Evolutionary conservation across 2,329 filamentous ascomycete genomes (phyloP).

Genomic region (Ceratocystis cacaofunesta): DNA sequence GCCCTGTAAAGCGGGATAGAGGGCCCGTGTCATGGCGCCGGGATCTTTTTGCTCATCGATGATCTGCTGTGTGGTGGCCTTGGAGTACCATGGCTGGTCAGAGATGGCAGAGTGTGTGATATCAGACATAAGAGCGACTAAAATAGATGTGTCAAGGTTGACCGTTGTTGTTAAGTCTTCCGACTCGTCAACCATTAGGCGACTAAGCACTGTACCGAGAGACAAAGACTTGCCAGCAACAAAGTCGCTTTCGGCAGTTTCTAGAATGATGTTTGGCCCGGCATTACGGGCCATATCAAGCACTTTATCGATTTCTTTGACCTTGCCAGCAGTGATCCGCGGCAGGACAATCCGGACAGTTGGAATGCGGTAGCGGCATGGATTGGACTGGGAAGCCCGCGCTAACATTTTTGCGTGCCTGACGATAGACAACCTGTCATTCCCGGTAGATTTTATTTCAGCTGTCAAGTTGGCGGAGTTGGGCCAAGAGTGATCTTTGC

Average conservation of each 20-base stretch:
- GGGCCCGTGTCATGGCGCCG: neutral
- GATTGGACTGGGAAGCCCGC: neutral
- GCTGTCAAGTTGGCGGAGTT: neutral
- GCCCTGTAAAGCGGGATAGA: neutral
- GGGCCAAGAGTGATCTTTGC: neutral
- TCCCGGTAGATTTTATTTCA: neutral
- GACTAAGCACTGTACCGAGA: neutral
- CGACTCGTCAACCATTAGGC: neutral
- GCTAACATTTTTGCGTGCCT: neutral
- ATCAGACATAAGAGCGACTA: slow-evolving; percentile 6
- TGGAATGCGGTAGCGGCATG: neutral
- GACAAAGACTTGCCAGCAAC: neutral
- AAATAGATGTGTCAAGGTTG: slow-evolving; percentile 3
- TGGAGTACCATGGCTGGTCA: slow-evolving; percentile 6
- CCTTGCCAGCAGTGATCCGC: neutral
- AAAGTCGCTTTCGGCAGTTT: neutral
- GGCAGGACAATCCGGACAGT: neutral
- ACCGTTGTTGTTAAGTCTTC: neutral
- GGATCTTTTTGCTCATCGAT: neutral
- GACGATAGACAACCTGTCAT: neutral
- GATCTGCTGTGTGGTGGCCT: slow-evolving; percentile 5
- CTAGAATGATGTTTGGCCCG: neutral
- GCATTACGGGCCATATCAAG: neutral
- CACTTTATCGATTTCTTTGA: slow-evolving; percentile 5
- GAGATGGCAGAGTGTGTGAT: neutral